phyloP scores from a whole-genome alignment of 108 stramenopile genomes.

The Cyclostephanos invisitatus region DNA sequence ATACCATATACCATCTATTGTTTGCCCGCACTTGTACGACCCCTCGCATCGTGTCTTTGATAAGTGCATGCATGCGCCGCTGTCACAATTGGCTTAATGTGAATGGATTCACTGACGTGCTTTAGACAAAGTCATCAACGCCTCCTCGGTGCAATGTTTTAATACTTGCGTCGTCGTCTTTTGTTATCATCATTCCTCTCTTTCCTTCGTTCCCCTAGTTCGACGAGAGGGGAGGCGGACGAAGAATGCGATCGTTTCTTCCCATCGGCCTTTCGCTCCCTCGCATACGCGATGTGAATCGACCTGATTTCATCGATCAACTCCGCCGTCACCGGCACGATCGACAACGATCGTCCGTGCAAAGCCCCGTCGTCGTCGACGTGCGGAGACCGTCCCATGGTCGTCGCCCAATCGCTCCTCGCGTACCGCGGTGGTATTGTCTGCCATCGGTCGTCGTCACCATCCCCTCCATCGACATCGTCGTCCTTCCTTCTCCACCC shows the following conservation, averaged over 20 bases:
- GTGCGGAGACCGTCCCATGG: not conserved
- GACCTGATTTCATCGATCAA: constrained; percentile 16
- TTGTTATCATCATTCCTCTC: not conserved
- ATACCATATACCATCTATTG: too few species aligned
- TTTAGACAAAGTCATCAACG: too few species aligned
- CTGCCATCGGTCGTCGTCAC: not conserved
- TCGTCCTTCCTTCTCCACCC: constrained; percentile 23
- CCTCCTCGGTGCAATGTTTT: too few species aligned
- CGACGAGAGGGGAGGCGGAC: too few species aligned
- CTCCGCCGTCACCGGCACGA: constrained; percentile 16
- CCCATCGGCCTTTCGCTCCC: not conserved
- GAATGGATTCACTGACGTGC: too few species aligned
- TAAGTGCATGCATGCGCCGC: too few species aligned
- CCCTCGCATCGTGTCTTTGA: too few species aligned
- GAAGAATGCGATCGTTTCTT: not conserved
- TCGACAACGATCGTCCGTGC: not conserved
- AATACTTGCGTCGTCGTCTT: not conserved
- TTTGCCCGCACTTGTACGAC: too few species aligned
- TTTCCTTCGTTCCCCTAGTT: not conserved
- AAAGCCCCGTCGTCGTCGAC: not conserved
- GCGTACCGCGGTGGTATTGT: not conserved
- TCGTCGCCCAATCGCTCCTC: not conserved
- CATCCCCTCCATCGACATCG: not conserved
- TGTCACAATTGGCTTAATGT: too few species aligned
- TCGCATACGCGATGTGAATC: constrained; percentile 14